phyloP scores from a whole-genome alignment of 768 basidiomycete species.

The Amanita jacksonii region DNA sequence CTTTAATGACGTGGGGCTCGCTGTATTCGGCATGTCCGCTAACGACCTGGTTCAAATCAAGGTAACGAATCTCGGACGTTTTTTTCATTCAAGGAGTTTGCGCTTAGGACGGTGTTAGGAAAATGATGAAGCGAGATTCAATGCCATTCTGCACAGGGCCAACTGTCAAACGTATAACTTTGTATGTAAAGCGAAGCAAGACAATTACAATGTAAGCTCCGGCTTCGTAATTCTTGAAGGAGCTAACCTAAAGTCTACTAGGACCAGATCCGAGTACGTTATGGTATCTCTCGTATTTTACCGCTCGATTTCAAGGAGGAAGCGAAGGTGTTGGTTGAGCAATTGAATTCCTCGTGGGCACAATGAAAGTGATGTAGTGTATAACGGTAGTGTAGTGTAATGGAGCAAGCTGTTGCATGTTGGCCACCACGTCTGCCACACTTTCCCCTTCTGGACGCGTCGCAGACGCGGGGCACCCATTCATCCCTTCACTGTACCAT shows the following conservation, averaged over 20 bases:
- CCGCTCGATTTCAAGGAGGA: conserved; percentile 65
- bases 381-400: conserved; percentile 12
- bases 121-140: conserved; percentile 48
- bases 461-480: conserved; percentile 1
- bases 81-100: conserved; percentile 12
- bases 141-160: conserved; percentile 49
- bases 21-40: conserved; percentile 69
- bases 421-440: conserved; percentile 5
- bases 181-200: conserved; percentile 77
- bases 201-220: conserved; percentile 67
- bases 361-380: conserved; percentile 18
- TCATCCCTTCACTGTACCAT: neutral
- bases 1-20: conserved; percentile 85
- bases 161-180: conserved; percentile 72
- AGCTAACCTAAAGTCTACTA: conserved; percentile 19
- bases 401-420: conserved; percentile 12
- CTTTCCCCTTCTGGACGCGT: conserved; percentile 11
- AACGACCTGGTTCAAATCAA: conserved; percentile 70
- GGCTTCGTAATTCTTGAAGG: neutral
- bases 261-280: conserved; percentile 79
- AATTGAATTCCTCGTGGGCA: conserved; percentile 54
- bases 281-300: conserved; percentile 63
- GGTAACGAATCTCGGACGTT: conserved; percentile 30
- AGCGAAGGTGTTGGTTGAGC: conserved; percentile 45
- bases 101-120: conserved; percentile 30